Conservation (phyloP, 1,284 basidiomycete genomes). For the Ganoderma resinaceum region DNA sequence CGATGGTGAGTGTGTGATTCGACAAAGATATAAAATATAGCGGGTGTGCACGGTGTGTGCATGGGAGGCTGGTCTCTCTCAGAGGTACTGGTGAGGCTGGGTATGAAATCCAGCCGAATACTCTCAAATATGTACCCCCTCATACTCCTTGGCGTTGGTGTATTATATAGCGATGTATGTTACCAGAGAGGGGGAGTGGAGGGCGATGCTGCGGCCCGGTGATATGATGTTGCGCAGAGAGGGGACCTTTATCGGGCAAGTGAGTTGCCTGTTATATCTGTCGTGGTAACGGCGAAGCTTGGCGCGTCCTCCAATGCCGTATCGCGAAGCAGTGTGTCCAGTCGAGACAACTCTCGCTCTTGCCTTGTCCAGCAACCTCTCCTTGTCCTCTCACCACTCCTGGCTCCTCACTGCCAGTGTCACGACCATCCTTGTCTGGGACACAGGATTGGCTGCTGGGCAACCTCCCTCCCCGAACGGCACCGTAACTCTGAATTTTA, state of each 20-base stretch:
- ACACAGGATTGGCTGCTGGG: background rate
- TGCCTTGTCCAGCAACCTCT: background rate
- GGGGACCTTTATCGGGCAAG: constrained; percentile 7
- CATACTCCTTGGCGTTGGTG: background rate
- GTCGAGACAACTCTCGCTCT: background rate
- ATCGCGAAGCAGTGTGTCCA: background rate
- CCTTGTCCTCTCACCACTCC: constrained; percentile 1
- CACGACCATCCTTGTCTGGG: background rate
- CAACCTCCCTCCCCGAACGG: background rate
- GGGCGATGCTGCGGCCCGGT: constrained; percentile 10
- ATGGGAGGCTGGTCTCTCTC: too few relatives aligned
- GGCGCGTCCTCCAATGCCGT: constrained; percentile 5
- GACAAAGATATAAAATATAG: background rate
- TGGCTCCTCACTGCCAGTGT: background rate
- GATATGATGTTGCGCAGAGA: constrained; percentile 18
- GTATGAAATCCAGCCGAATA: background rate
- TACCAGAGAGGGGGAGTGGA: too few relatives aligned
- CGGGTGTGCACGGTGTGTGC: background rate
- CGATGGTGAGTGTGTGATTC: background rate
- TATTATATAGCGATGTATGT: background rate
- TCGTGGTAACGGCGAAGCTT: background rate
- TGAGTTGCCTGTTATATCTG: constrained; percentile 17
- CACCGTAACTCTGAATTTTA: background rate
- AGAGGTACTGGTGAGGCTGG: too few relatives aligned
- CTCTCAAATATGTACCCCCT: background rate